A percentile compares a stretch with the other conserved stretches of the same genome.
phyloP scores from a whole-genome alignment of 148 eudicot species.

The Camellia sinensis region DNA sequence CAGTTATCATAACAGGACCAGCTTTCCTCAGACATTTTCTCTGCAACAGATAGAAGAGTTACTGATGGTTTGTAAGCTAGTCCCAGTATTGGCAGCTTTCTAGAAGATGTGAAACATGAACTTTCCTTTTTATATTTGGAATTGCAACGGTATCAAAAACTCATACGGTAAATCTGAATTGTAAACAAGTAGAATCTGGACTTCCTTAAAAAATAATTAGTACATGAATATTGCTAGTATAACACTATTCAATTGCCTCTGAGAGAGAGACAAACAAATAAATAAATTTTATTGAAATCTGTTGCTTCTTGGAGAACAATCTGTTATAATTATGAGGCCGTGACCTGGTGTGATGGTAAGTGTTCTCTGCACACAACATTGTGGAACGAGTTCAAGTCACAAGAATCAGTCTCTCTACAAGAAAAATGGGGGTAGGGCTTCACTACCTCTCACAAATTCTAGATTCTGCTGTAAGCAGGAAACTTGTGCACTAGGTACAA shows the following conservation, averaged over 20 bases:
- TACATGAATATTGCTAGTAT: not conserved
- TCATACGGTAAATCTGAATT: not conserved
- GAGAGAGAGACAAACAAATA: not conserved
- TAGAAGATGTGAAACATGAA: not conserved
- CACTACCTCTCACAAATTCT: no score
- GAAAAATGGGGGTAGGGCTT: no score
- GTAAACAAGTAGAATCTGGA: not conserved
- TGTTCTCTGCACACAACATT: no score
- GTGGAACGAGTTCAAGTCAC: no score
- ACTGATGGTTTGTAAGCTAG: not conserved
- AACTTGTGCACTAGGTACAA: no score
- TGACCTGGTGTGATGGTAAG: no score
- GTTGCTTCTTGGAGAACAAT: not conserved
- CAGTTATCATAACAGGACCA: no score
- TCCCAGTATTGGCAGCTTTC: not conserved
- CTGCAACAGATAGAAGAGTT: slow-evolving; percentile 35
- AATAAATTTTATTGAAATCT: not conserved
- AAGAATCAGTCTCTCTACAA: no score
- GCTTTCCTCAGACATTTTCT: slow-evolving; percentile 24
- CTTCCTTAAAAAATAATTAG: not conserved
- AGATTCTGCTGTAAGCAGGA: no score
- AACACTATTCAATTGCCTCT: not conserved
- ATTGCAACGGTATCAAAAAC: not conserved
- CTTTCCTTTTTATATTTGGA: not conserved
- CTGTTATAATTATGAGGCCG: not conserved